A percentile compares a stretch with the other conserved stretches of the same genome.
phyloP scores from a whole-genome alignment of 106 monocot genomes.

The Dioscorea alata region DNA sequence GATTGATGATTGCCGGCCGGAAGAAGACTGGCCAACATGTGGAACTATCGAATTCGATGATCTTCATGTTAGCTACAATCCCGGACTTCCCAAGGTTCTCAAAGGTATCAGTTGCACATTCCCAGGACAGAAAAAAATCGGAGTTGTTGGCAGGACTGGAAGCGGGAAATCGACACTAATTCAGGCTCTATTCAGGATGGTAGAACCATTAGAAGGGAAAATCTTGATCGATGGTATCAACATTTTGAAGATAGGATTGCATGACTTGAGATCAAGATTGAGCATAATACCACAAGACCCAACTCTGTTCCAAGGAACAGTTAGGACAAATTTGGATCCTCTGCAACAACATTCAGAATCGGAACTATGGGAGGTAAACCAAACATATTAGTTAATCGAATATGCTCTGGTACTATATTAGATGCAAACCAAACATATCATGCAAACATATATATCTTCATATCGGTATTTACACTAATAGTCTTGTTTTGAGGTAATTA shows the following conservation, averaged over 20 bases:
- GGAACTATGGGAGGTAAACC: constrained; percentile 81
- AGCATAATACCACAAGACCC: constrained; percentile 98
- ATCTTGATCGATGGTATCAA: constrained; percentile 71
- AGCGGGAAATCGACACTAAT: constrained; percentile 97
- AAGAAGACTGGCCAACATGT: constrained; percentile 44
- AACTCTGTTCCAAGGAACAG: constrained; percentile 71
- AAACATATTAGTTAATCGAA: background rate
- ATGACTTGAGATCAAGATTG: constrained; percentile 72
- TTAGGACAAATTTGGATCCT: constrained; percentile 82
- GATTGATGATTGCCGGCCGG: constrained; percentile 46
- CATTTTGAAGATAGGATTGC: constrained; percentile 59
- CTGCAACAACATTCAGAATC: constrained; percentile 59
- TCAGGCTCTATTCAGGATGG: constrained; percentile 74
- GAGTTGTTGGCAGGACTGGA: constrained; percentile 86
- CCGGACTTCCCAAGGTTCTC: constrained; percentile 56
- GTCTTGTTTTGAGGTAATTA: too few relatives aligned
- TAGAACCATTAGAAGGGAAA: constrained; percentile 69
- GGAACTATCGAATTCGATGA: constrained; percentile 58
- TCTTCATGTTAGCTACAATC: constrained; percentile 53
- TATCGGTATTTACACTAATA: too few relatives aligned
- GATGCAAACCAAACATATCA: too few relatives aligned
- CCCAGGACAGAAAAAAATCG: constrained; percentile 67
- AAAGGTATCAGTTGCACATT: constrained; percentile 71
- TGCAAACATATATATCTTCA: too few relatives aligned
- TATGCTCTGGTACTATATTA: too few relatives aligned